phyloP scores from a whole-genome alignment of 305 asterid genomes.

The Solanum aculeatissimum region DNA sequence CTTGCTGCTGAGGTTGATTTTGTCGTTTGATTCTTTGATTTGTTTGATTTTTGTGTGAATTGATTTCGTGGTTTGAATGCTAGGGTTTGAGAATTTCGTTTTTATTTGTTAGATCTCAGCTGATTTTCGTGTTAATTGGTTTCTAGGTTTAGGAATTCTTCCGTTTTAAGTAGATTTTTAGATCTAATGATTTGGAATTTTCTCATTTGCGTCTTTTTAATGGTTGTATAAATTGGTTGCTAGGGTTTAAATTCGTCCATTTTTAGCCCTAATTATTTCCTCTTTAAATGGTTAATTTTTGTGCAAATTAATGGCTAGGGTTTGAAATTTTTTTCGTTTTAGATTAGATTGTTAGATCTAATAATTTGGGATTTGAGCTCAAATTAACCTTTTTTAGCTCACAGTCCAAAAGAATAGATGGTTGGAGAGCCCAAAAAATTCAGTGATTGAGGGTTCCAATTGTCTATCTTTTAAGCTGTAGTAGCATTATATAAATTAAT shows the following conservation, averaged over 20 bases:
- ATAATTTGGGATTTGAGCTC: neutral
- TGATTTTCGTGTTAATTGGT: neutral
- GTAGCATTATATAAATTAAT: too few species aligned
- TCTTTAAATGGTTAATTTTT: neutral
- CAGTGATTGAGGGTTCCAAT: neutral
- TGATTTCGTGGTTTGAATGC: neutral
- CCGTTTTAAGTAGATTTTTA: neutral
- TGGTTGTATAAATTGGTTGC: neutral
- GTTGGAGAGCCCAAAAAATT: neutral
- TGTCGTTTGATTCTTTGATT: neutral
- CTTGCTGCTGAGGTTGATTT: constrained; percentile 12
- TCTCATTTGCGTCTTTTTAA: neutral
- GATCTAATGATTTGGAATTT: neutral
- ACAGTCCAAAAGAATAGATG: neutral
- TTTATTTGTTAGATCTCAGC: neutral
- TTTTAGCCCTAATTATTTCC: neutral
- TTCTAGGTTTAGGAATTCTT: neutral
- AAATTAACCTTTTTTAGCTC: neutral
- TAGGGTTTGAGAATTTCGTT: neutral
- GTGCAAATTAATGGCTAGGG: neutral
- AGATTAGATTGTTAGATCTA: neutral
- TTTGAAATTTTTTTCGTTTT: neutral
- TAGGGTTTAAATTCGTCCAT: neutral
- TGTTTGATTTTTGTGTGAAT: neutral
- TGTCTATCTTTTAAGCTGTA: neutral